Evolutionary conservation across 495 filamentous ascomycete genomes (phyloP).

Genomic region (Clavariopsis aquatica): DNA sequence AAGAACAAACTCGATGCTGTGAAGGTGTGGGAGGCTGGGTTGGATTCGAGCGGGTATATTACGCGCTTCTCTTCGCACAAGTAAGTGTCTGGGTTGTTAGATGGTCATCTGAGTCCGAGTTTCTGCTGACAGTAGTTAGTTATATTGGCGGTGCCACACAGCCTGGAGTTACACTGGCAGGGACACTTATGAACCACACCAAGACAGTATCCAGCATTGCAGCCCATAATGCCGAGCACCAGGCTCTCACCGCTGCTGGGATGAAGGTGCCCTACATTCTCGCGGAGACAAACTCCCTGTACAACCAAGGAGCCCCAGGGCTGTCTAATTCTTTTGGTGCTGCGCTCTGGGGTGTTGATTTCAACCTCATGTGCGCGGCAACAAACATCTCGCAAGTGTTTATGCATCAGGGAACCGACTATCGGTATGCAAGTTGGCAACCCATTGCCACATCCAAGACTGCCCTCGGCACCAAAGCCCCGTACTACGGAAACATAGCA

Average conservation of each 20-base stretch:
- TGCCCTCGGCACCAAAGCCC: conserved; percentile 61
- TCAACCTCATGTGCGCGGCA: conserved; percentile 60
- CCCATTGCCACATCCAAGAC: conserved; percentile 57
- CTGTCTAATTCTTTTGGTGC: conserved; percentile 71
- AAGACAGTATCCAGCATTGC: conserved; percentile 53
- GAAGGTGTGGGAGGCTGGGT: conserved; percentile 54
- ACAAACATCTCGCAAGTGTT: conserved; percentile 61
- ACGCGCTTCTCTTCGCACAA: conserved; percentile 64
- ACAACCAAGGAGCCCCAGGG: conserved; percentile 63
- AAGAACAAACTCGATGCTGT: conserved; percentile 56
- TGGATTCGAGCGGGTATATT: conserved; percentile 55
- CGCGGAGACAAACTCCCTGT: conserved; percentile 67
- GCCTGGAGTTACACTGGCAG: conserved; percentile 64
- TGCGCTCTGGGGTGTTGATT: conserved; percentile 69
- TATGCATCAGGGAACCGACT: conserved; percentile 68
- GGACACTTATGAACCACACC: conserved; percentile 68
- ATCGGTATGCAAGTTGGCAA: conserved; percentile 62
- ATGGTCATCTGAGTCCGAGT: no score
- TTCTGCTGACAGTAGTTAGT: conserved; percentile 47
- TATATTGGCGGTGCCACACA: conserved; percentile 65
- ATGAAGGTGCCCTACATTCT: conserved; percentile 58
- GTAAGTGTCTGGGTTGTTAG: conserved; percentile 44
- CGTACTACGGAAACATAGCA: conserved; percentile 67
- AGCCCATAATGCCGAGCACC: conserved; percentile 41
- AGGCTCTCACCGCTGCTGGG: conserved; percentile 29